Conservation (phyloP, 2,329 filamentous ascomycete genomes). For the Endoconidiophora polonica region DNA sequence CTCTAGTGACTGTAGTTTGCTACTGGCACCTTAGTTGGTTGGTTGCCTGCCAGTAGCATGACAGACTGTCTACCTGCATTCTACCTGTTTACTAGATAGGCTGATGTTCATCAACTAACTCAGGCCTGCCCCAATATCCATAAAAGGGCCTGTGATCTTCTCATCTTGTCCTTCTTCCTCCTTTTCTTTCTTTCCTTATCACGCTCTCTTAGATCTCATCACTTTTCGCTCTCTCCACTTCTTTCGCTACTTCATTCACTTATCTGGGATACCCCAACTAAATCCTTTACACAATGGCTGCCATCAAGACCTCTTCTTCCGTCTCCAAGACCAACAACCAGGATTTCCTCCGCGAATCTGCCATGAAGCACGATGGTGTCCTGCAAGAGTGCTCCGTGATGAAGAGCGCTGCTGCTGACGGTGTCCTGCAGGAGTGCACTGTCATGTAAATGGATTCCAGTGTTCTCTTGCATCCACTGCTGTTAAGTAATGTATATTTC, state of each 20-base stretch:
- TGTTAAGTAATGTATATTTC: background rate
- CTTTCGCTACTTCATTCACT: background rate
- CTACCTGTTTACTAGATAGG: no score
- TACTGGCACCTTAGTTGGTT: no score
- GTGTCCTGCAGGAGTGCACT: background rate
- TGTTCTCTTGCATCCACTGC: no score
- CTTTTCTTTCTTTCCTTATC: constrained; percentile 2
- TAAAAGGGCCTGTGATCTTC: no score
- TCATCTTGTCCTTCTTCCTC: background rate
- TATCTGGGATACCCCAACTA: background rate
- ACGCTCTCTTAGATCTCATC: background rate
- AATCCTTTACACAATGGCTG: constrained; percentile 11
- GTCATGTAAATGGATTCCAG: constrained; percentile 3
- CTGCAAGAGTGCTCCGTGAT: background rate
- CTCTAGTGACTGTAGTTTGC: no score
- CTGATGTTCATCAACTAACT: no score
- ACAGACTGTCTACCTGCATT: no score
- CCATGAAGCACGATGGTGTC: background rate
- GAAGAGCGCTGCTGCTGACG: background rate
- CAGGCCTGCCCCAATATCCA: no score
- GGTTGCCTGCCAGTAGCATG: no score
- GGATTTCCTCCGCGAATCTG: no score
- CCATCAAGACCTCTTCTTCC: constrained; percentile 4
- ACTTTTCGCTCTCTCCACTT: background rate
- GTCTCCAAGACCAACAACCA: background rate